Conservation (phyloP, 768 basidiomycete species). For the Auriscalpium microsporum region DNA sequence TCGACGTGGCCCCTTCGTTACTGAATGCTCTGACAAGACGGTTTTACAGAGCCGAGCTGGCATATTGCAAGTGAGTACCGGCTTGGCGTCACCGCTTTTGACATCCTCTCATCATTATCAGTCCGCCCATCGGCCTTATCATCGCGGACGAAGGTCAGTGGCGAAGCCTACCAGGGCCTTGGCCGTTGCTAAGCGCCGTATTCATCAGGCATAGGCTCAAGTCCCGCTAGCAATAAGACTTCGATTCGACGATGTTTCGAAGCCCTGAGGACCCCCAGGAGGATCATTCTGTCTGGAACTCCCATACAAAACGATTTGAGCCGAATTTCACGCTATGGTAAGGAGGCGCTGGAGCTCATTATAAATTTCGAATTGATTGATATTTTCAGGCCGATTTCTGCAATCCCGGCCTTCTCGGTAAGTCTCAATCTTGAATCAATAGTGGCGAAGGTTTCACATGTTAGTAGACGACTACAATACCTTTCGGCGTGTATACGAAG, state of each 20-base stretch:
- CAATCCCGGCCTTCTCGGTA: constrained; percentile 86
- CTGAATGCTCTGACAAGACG: background rate
- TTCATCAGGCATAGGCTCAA: constrained; percentile 74
- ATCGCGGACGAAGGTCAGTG: constrained; percentile 86
- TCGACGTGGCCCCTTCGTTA: background rate
- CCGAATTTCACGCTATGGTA: constrained; percentile 95
- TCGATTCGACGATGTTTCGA: constrained; percentile 79
- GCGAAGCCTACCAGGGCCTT: background rate
- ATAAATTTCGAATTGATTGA: background rate
- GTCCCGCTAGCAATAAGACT: constrained; percentile 87
- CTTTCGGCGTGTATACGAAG: constrained; percentile 79
- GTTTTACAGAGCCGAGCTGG: constrained; percentile 40
- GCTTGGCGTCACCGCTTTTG: background rate
- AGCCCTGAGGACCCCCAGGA: constrained; percentile 59
- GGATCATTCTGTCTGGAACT: constrained; percentile 91
- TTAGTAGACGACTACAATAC: constrained; percentile 60
- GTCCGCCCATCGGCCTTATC: constrained; percentile 87
- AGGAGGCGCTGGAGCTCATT: constrained; percentile 12
- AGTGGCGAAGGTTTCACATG: too few relatives aligned
- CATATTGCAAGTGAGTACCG: constrained; percentile 51
- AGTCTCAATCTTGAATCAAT: constrained; percentile 3
- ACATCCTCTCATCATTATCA: constrained; percentile 19
- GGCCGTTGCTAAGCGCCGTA: background rate
- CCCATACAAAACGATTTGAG: constrained; percentile 95
- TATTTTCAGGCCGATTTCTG: constrained; percentile 73